Base-by-base conservation (phyloP, 2,329 filamentous ascomycete species). In the Pyrenophora seminiperda region DNA sequence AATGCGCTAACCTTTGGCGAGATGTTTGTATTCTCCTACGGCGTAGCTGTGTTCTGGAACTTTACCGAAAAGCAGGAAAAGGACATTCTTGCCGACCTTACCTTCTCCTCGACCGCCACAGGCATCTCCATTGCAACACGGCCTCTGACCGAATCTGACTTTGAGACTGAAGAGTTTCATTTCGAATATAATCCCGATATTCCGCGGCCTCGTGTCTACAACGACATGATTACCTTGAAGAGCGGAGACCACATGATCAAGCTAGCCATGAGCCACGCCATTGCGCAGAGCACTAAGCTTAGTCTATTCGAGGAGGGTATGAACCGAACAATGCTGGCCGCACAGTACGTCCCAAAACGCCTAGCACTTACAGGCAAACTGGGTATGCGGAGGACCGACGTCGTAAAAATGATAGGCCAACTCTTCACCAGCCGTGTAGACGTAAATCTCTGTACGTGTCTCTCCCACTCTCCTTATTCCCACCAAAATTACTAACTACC, bases 161-260 rank as follows among this genome's bases (percentile, higher is more conserved):
- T 95, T 62, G 94, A 99, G 76, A 99, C 89, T 0, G 94, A 99
- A 70, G 93, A 97, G 69, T 97, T 99, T 66, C 93, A 99, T 70
- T 99, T 99, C 69, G 92, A 97, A 73, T 99, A 99, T 77, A 96
- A 90, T 64, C 83, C 85, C 1, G 83, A 90, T 50, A 91, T 94
- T 27, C 88, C 91, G 55, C 84, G 92, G 41, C 94, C 94, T 4
- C 84, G 94, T 48, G 89, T 99, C 22, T 99, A 95, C 77, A 97
- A 99, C 75, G 94, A 99, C 73, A 99, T 99, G 94, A 97, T 99
- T 65, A 99, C 94, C 0, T 78, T 99, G 36, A 83, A 95, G 56
- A 95, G 91, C 53, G 87, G 90, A 31, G 94, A 99, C 75, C 94
- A 99, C 76, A 97, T 99, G 93, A 96, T 97, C 71, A 97, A 97